Percentiles rank a stretch among this genome's conserved stretches.
phyloP scores from a whole-genome alignment of 1,139 yeast species.

The Suhomyces anneliseae region DNA sequence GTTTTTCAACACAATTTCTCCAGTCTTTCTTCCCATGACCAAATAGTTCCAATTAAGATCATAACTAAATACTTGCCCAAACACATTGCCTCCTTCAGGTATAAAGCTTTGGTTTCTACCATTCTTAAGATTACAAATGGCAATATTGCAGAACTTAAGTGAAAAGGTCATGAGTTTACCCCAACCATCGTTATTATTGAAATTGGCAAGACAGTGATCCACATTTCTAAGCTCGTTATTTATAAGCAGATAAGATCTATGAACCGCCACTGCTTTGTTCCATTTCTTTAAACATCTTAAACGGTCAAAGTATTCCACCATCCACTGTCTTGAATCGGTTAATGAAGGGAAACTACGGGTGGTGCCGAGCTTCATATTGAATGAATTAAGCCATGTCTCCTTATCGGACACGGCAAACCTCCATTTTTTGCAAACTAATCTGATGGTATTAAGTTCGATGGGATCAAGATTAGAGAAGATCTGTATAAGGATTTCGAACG shows the following conservation, averaged over 20 bases:
- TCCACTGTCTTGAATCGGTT: slow-evolving; percentile 54
- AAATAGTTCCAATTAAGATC: slow-evolving; percentile 38
- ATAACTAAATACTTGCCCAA: slow-evolving; percentile 23
- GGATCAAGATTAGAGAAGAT: slow-evolving; percentile 61
- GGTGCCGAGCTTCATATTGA: slow-evolving; percentile 45
- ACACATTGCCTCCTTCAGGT: slow-evolving; percentile 36
- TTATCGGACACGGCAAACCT: slow-evolving; percentile 53
- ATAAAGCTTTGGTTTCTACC: slow-evolving; percentile 44
- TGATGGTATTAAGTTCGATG: slow-evolving; percentile 46
- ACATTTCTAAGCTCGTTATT: slow-evolving; percentile 27
- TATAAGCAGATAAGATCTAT: slow-evolving; percentile 32
- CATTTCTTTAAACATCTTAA: slow-evolving; percentile 46
- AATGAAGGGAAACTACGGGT: slow-evolving; percentile 53
- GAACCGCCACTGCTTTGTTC: slow-evolving; percentile 46
- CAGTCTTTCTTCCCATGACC: slow-evolving; percentile 29
- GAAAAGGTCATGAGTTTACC: slow-evolving; percentile 41
- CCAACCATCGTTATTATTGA: slow-evolving; percentile 35
- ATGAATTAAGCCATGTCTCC: slow-evolving; percentile 62
- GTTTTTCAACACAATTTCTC: slow-evolving; percentile 35
- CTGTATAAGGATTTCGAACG: slow-evolving; percentile 56
- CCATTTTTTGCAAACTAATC: slow-evolving; percentile 58
- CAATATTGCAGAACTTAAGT: slow-evolving; percentile 34
- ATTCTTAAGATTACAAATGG: slow-evolving; percentile 38
- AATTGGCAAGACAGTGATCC: slow-evolving; percentile 35
- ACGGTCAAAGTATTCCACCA: slow-evolving; percentile 55